These are phyloP conservation scores for Parathielavia appendiculata DNA, from an alignment of 495 filamentous ascomycete species.

Conservation along the genomic window DNA sequence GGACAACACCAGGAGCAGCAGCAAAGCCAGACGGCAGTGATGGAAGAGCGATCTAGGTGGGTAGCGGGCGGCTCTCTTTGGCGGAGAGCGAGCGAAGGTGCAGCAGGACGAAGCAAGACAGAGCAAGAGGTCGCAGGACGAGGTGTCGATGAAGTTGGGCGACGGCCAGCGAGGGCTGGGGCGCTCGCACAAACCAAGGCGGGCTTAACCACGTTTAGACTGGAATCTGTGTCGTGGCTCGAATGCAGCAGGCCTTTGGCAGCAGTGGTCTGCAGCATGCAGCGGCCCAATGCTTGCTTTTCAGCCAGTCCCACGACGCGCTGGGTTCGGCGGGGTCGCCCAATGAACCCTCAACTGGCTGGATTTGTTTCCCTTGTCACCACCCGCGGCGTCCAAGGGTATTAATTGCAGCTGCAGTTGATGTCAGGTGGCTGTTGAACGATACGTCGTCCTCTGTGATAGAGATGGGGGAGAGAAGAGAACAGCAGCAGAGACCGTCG, in stretches of 20 bases:
- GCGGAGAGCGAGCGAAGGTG: slow-evolving; percentile 22
- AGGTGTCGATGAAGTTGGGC: slow-evolving; percentile 7
- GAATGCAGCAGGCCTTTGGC: slow-evolving; percentile 51
- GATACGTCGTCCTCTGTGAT: slow-evolving; percentile 19
- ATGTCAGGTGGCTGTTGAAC: slow-evolving; percentile 20
- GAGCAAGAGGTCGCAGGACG: slow-evolving; percentile 16
- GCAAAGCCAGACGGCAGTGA: slow-evolving; percentile 15
- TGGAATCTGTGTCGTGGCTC: slow-evolving; percentile 54
- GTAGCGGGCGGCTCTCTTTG: slow-evolving; percentile 28
- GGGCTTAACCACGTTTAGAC: slow-evolving; percentile 37
- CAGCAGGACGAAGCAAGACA: slow-evolving; percentile 20
- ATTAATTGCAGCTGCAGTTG: slow-evolving; percentile 9
- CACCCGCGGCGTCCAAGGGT: slow-evolving; percentile 9
- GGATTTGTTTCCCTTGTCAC: slow-evolving; percentile 20
- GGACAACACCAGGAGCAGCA: slow-evolving; percentile 15
- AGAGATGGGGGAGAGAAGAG: not conserved
- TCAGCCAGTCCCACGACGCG: slow-evolving; percentile 38
- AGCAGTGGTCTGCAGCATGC: slow-evolving; percentile 47
- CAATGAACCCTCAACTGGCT: slow-evolving; percentile 26
- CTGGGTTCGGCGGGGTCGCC: slow-evolving; percentile 25
- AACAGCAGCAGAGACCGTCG: slow-evolving; percentile 3
- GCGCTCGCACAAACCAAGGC: slow-evolving; percentile 25
- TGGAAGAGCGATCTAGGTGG: slow-evolving; percentile 16
- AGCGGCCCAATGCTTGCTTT: slow-evolving; percentile 44
- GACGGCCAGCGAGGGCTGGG: slow-evolving; percentile 10